These are phyloP conservation scores for Exutisphaerella laricina DNA, from an alignment of 2,329 filamentous ascomycete genomes.

Conservation along the genomic window DNA sequence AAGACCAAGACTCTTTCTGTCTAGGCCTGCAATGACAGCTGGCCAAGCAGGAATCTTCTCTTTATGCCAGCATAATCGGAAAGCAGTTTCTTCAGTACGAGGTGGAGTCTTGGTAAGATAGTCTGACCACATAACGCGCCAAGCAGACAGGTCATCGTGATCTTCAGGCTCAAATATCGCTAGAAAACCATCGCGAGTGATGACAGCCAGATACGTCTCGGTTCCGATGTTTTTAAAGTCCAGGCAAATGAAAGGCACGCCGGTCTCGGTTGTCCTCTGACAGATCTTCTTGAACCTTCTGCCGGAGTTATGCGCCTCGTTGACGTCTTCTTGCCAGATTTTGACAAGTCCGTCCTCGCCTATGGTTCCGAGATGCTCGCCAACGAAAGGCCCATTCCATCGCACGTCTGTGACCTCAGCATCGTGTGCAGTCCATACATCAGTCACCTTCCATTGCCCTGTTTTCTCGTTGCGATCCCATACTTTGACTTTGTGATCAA, in stretches of 20 bases:
- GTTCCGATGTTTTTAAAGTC: slow-evolving; percentile 80
- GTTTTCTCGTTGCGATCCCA: slow-evolving; percentile 76
- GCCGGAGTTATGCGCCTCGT: slow-evolving; percentile 65
- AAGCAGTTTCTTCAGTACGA: slow-evolving; percentile 79
- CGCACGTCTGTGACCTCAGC: slow-evolving; percentile 87
- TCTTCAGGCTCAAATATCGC: slow-evolving; percentile 79
- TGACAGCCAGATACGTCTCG: slow-evolving; percentile 78
- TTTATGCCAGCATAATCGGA: slow-evolving; percentile 81
- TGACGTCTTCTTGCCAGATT: slow-evolving; percentile 87
- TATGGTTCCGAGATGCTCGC: slow-evolving; percentile 81
- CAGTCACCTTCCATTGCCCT: slow-evolving; percentile 70
- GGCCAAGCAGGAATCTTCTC: slow-evolving; percentile 75
- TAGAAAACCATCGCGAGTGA: slow-evolving; percentile 75
- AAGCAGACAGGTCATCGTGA: slow-evolving; percentile 73
- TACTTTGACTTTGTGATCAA: slow-evolving; percentile 87
- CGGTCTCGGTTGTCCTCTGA: slow-evolving; percentile 60
- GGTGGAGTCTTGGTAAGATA: slow-evolving; percentile 64
- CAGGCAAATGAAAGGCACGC: slow-evolving; percentile 67
- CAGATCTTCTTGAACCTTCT: slow-evolving; percentile 71
- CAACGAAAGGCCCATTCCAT: slow-evolving; percentile 88
- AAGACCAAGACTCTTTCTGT: slow-evolving; percentile 69
- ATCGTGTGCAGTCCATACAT: slow-evolving; percentile 85
- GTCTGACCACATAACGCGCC: slow-evolving; percentile 69
- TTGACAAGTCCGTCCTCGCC: slow-evolving; percentile 86
- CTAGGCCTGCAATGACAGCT: slow-evolving; percentile 73